A percentile compares a stretch with the other conserved stretches of the same genome.
phyloP scores from a whole-genome alignment of 169 alveolate species.

The Plasmodium knowlesi region DNA sequence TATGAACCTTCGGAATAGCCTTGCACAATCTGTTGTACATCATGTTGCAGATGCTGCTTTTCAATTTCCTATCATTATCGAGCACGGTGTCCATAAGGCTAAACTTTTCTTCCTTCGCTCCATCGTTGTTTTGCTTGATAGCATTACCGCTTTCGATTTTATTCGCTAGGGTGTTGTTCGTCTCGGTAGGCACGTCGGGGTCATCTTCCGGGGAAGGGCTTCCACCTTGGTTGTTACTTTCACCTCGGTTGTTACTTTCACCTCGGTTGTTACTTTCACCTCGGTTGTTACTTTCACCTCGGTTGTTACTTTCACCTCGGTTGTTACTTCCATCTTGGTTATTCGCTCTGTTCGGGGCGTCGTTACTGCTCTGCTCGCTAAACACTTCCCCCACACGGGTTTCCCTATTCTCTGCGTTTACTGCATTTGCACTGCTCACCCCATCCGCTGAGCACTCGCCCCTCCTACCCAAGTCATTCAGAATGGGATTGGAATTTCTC shows the following conservation, averaged over 20 bases:
- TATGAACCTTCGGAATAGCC: slow-evolving; percentile 64
- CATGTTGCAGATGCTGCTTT: slow-evolving; percentile 39
- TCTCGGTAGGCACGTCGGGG: background rate
- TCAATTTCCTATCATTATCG: slow-evolving; percentile 61
- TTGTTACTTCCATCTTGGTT: background rate
- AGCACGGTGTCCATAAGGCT: slow-evolving; percentile 42
- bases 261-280: background rate
- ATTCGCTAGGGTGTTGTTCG: background rate
- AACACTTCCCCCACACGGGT: background rate
- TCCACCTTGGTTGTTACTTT: background rate
- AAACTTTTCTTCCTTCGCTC: slow-evolving; percentile 4
- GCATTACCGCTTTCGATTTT: background rate
- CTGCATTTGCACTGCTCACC: background rate
- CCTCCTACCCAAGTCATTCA: background rate
- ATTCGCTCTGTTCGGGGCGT: background rate
- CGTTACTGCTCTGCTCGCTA: background rate
- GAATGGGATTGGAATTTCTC: background rate
- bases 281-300: background rate
- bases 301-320: background rate
- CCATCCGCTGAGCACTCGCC: background rate
- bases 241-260: background rate
- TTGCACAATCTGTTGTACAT: slow-evolving; percentile 66
- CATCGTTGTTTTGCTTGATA: slow-evolving; percentile 20
- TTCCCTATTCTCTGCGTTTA: background rate
- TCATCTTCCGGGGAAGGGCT: background rate